These are phyloP conservation scores for Wallemia ichthyophaga DNA, from an alignment of 1,284 basidiomycete genomes.

Conservation along the genomic window DNA sequence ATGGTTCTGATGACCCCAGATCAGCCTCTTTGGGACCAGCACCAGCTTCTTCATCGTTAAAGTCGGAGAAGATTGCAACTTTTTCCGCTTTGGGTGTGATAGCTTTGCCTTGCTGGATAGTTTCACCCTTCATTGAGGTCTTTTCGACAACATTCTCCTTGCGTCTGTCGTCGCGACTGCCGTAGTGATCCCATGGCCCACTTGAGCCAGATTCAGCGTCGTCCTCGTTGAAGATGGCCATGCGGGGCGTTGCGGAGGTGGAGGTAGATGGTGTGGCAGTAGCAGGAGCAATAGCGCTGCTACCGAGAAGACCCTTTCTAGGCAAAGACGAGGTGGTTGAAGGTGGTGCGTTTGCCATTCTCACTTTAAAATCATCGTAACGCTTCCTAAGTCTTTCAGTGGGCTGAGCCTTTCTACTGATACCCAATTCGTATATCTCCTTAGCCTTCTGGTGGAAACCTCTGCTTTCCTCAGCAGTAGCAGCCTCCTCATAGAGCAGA, in stretches of 20 bases:
- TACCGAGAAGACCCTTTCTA: slow-evolving; percentile 5
- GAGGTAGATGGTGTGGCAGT: not conserved
- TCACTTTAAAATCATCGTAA: slow-evolving; percentile 55
- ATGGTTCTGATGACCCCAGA: slow-evolving; percentile 4
- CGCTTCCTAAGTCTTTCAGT: slow-evolving; percentile 53
- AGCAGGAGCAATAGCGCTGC: slow-evolving; percentile 1
- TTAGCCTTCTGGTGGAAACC: slow-evolving; percentile 45
- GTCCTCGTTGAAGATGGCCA: slow-evolving; percentile 18
- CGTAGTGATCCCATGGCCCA: slow-evolving; percentile 20
- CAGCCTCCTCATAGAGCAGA: slow-evolving; percentile 60
- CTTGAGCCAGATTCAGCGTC: slow-evolving; percentile 7
- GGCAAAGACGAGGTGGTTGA: slow-evolving; percentile 7
- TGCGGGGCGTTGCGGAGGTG: slow-evolving; percentile 5
- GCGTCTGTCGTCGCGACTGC: slow-evolving; percentile 18
- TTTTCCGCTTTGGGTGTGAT: slow-evolving; percentile 17
- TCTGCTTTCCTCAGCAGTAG: slow-evolving; percentile 34
- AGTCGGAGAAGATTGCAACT: slow-evolving; percentile 22
- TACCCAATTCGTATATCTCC: slow-evolving; percentile 49
- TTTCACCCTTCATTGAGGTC: slow-evolving; percentile 20
- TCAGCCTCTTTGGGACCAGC: not conserved
- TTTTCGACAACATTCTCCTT: slow-evolving; percentile 22
- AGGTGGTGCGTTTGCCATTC: slow-evolving; percentile 20
- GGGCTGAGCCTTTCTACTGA: slow-evolving; percentile 49
- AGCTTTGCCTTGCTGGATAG: slow-evolving; percentile 10
- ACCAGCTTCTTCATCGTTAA: not conserved